Conservation (phyloP, 139 green algal species). For the Asterochloris sp. region DNA sequence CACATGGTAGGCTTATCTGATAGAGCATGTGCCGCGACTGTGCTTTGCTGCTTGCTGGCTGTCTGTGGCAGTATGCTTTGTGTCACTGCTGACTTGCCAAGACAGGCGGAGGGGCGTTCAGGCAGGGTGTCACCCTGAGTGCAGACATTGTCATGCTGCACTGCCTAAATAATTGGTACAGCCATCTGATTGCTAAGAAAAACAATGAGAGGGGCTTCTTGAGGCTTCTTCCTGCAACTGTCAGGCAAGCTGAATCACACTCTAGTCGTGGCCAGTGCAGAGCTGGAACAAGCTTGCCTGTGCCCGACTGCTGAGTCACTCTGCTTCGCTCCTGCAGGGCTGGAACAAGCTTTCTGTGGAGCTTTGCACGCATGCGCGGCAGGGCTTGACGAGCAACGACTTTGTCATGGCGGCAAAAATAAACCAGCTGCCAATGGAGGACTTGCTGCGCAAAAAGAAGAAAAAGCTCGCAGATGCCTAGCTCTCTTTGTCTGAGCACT, state of each 20-base stretch:
- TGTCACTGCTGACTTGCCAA: too few relatives aligned
- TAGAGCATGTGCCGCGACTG: too few relatives aligned
- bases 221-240: neutral
- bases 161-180: neutral
- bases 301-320: too few relatives aligned
- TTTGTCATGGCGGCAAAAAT: constrained; percentile 57
- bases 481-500: too few relatives aligned
- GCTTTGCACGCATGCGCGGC: constrained; percentile 40
- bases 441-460: constrained; percentile 46
- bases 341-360: constrained; percentile 49
- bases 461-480: constrained; percentile 20
- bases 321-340: constrained; percentile 10
- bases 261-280: constrained; percentile 1
- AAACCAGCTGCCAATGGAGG: constrained; percentile 29
- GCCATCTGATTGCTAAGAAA: neutral
- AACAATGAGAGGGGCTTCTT: neutral
- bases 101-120: too few relatives aligned
- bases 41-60: too few relatives aligned
- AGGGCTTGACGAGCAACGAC: constrained; percentile 52
- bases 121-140: neutral
- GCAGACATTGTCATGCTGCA: neutral
- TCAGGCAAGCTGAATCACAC: neutral
- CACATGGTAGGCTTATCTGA: too few relatives aligned
- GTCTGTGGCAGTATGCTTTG: too few relatives aligned
- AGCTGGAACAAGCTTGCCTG: constrained; percentile 44